phyloP scores from a whole-genome alignment of 306 rosid genomes.

The Oemleria cerasiformis region DNA sequence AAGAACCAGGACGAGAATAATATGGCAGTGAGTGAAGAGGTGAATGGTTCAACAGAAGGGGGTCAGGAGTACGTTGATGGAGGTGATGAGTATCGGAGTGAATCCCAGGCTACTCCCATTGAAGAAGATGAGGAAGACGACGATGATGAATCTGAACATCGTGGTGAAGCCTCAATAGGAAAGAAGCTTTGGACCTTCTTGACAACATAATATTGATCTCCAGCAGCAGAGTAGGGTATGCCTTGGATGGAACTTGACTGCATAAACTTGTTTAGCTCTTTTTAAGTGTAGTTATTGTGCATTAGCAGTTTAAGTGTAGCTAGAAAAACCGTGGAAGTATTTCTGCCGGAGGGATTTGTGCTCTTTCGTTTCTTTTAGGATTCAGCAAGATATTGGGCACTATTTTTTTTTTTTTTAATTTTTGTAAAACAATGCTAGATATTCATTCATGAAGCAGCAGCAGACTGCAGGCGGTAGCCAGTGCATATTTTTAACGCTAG shows the following conservation, averaged over 20 bases:
- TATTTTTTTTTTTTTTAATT: conserved; percentile 16
- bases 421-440: conserved; percentile 45
- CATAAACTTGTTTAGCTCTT: conserved; percentile 39
- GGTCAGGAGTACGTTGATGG: conserved; percentile 32
- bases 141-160: conserved; percentile 51
- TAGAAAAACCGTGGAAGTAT: conserved; percentile 38
- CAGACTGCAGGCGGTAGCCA: conserved; percentile 35
- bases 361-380: conserved; percentile 35
- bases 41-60: conserved; percentile 60
- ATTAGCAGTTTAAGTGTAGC: conserved; percentile 50
- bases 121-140: conserved; percentile 35
- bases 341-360: conserved; percentile 47
- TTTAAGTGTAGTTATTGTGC: conserved; percentile 45
- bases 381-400: conserved; percentile 29
- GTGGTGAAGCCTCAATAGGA: conserved; percentile 81
- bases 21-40: conserved; percentile 76
- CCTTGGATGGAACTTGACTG: conserved; percentile 27
- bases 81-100: conserved; percentile 46
- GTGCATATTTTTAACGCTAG: conserved; percentile 50
- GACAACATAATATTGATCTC: conserved; percentile 48
- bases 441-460: conserved; percentile 32
- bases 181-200: conserved; percentile 87
- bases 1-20: conserved; percentile 28
- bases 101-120: conserved; percentile 41
- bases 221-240: no score